Base-by-base conservation (phyloP, 1,139 yeast species). In the Diutina pseudorugosa region DNA sequence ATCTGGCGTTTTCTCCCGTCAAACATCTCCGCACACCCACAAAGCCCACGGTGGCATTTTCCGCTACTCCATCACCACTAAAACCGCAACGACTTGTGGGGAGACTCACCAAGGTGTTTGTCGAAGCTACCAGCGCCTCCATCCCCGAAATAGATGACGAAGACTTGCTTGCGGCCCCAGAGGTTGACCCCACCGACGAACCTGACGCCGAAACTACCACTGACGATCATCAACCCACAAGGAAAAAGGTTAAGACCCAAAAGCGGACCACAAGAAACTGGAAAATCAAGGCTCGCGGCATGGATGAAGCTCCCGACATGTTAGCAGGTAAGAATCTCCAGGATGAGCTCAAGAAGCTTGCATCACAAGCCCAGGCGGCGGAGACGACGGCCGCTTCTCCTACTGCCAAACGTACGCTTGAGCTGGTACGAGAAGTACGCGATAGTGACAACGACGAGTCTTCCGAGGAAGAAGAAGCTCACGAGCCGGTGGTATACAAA, bases 231-330 rank as follows among this genome's bases (percentile, higher is more conserved):
- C 44, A 60, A 16, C 50, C 58, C 54, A 69, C 65, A 60, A 68
- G 69, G 54, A 58, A 54, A 50, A 70, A 70, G 65, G 71, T 68
- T 51, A 62, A 63, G 65, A 68, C 83, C 0, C 84, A 79, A 52
- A 84, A 83, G 67, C 69, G 91, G 61, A 77, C 82, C 3, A 82
- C 89, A 0, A 70, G 84, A 57, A 71, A 84, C 54, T 80, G 79
- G 62, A 78, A 76, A 55, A 74, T 83, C 64, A 76, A 74, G 55
- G 80, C 83, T 1, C 61, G 72, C 11, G 18, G 49, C 4, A 58
- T 62, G 44, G 62, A 64, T 1, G 67, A 62, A 2, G 57, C 51
- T 1, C 60, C 62, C 2, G 75, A 70, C 52, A 58, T 57, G 2
- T 58, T 72, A 44, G 65, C 64, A 25, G 62, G 62, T 8, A 67